These are phyloP conservation scores for Podaxis pistillaris DNA, from an alignment of 768 basidiomycete genomes.

Conservation along the genomic window DNA sequence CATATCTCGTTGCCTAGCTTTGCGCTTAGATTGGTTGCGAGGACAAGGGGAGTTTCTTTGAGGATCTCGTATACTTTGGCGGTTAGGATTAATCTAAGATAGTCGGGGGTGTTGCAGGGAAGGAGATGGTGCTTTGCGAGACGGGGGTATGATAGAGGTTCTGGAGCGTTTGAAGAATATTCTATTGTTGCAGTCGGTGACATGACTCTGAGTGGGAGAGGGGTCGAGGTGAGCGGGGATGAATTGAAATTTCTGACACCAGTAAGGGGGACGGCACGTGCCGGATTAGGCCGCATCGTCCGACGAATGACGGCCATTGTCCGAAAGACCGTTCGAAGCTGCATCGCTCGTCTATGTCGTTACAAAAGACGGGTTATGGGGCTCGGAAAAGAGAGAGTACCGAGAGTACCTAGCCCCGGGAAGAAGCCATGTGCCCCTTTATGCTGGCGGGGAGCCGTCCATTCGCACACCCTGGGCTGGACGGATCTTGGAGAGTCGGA, in stretches of 20 bases:
- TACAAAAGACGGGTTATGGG: not conserved
- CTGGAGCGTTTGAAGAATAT: conserved; percentile 67
- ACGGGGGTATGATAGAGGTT: conserved; percentile 64
- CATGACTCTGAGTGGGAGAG: conserved; percentile 25
- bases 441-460: not conserved
- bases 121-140: conserved; percentile 66
- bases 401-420: not conserved
- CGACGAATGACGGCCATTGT: not conserved
- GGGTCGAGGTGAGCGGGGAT: conserved; percentile 6
- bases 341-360: not conserved
- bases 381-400: no score
- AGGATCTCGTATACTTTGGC: conserved; percentile 89
- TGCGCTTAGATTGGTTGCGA: conserved; percentile 81
- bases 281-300: conserved; percentile 6
- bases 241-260: conserved; percentile 7
- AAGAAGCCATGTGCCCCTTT: not conserved
- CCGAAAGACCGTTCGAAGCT: not conserved
- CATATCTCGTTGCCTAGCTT: conserved; percentile 91
- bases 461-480: conserved; percentile 4
- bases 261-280: conserved; percentile 5
- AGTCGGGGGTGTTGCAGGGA: conserved; percentile 73
- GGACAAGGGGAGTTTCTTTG: conserved; percentile 86
- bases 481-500: conserved; percentile 5
- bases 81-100: conserved; percentile 84
- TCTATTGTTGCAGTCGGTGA: conserved; percentile 57